A percentile compares a stretch with the other conserved stretches of the same genome.
Evolutionary conservation across 306 rosid genomes (phyloP).

Genomic region (Purshia tridentata): DNA sequence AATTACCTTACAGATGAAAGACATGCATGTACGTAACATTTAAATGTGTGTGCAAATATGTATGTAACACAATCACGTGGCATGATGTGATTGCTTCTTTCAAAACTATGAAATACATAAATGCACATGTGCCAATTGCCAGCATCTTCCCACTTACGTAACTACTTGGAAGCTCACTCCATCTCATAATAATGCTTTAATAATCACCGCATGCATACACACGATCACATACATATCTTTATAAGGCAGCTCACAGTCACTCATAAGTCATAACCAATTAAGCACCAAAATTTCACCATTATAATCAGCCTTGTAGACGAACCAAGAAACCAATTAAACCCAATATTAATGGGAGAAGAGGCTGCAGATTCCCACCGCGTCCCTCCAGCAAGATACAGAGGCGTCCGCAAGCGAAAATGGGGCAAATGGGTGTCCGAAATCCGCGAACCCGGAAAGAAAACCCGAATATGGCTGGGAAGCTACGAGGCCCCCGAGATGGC

Average conservation of each 20-base stretch:
- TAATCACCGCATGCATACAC: conserved; percentile 2
- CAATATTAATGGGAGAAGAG: conserved; percentile 32
- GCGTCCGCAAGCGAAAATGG: conserved; percentile 89
- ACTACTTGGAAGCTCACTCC: conserved; percentile 50
- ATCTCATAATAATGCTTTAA: background rate
- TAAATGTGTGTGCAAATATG: background rate
- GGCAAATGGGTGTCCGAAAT: conserved; percentile 96
- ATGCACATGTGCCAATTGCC: conserved; percentile 46
- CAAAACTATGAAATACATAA: conserved; percentile 6
- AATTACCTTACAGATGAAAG: too few species aligned
- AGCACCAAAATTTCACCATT: background rate
- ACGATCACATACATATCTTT: background rate
- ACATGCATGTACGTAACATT: too few species aligned
- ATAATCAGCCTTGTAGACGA: background rate
- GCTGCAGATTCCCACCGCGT: conserved; percentile 11
- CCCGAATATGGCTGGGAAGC: conserved; percentile 87
- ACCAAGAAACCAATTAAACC: background rate
- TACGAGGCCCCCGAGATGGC: conserved; percentile 77
- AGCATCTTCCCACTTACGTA: conserved; percentile 62
- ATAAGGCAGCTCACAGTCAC: background rate
- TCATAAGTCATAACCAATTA: background rate
- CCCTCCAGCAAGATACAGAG: conserved; percentile 38
- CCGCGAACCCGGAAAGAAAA: conserved; percentile 79
- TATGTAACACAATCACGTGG: conserved; percentile 11
- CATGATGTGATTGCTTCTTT: conserved; percentile 22